Conservation (phyloP, 192 early-diverging fungal genomes). For the Kickxella alabastrina region DNA sequence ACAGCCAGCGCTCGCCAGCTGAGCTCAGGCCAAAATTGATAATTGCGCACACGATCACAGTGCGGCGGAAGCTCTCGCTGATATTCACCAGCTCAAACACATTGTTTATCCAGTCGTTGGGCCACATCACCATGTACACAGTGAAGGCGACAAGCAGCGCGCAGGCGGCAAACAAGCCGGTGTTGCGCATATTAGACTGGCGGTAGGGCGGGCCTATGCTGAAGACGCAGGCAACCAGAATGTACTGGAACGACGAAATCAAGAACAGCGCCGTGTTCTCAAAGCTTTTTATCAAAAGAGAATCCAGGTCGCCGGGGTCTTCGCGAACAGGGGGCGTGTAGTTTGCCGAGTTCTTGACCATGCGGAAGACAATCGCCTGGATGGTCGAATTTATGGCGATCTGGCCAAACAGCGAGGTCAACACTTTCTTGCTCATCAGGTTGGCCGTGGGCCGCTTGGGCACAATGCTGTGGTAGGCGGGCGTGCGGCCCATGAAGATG, state of each 20-base stretch:
- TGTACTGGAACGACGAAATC: constrained; percentile 89
- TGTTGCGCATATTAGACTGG: constrained; percentile 79
- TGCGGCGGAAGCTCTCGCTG: constrained; percentile 54
- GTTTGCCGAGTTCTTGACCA: constrained; percentile 71
- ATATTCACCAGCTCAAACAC: constrained; percentile 69
- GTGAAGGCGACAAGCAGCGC: constrained; percentile 68
- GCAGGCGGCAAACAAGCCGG: constrained; percentile 25
- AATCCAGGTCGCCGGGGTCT: constrained; percentile 56
- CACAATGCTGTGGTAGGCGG: constrained; percentile 67
- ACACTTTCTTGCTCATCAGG: constrained; percentile 84
- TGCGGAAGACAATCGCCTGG: constrained; percentile 69
- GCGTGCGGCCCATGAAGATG: constrained; percentile 87
- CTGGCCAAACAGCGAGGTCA: constrained; percentile 87
- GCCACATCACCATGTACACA: constrained; percentile 52
- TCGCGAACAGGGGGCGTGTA: constrained; percentile 57
- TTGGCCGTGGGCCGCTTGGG: constrained; percentile 85
- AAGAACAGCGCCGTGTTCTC: constrained; percentile 94
- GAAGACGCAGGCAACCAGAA: constrained; percentile 85
- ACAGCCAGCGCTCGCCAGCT: constrained; percentile 41
- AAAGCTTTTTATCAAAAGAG: constrained; percentile 67
- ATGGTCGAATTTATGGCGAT: constrained; percentile 77
- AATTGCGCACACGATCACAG: constrained; percentile 58
- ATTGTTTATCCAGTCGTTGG: constrained; percentile 49
- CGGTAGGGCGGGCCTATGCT: constrained; percentile 96
- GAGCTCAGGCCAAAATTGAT: constrained; percentile 51